A percentile compares a stretch with the other conserved stretches of the same genome.
Evolutionary conservation across 371 early-diverging fungal species (phyloP).

Genomic region (Rhizopus arrhizus): DNA sequence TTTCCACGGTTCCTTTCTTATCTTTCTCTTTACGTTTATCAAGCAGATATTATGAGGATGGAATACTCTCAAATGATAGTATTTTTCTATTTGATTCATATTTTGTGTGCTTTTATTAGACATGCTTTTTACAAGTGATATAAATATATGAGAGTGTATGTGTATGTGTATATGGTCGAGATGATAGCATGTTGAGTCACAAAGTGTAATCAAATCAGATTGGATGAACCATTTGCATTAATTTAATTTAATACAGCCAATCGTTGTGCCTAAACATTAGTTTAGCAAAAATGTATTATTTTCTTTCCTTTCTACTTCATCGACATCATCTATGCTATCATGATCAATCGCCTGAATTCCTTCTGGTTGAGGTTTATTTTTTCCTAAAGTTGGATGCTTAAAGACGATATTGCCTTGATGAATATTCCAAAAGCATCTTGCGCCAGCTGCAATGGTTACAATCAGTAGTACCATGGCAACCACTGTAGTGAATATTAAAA

Average conservation of each 20-base stretch:
- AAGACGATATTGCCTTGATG: constrained; percentile 32
- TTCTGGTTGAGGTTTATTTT: constrained; percentile 11
- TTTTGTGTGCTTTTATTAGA: not conserved
- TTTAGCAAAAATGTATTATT: not conserved
- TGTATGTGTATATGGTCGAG: not conserved
- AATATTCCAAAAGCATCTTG: constrained; percentile 30
- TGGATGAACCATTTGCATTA: not conserved
- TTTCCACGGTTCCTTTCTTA: not conserved
- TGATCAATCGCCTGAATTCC: constrained; percentile 30
- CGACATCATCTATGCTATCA: constrained; percentile 26
- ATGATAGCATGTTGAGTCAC: constrained; percentile 5
- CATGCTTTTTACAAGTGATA: not conserved
- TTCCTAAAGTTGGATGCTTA: constrained; percentile 19
- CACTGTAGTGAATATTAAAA: constrained; percentile 49
- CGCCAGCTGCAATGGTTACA: constrained; percentile 28
- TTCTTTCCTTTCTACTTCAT: not conserved
- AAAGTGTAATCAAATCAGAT: constrained; percentile 4
- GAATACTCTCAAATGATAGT: not conserved
- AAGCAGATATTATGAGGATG: no score
- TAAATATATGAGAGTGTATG: not conserved
- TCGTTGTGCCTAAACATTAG: no score
- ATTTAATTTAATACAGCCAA: not conserved
- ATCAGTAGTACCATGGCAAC: constrained; percentile 34
- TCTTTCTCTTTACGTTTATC: not conserved
- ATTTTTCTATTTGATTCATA: no score